Percentiles rank a stretch among this genome's conserved stretches.
phyloP scores from a whole-genome alignment of 306 rosid species.

The Senna siamea region DNA sequence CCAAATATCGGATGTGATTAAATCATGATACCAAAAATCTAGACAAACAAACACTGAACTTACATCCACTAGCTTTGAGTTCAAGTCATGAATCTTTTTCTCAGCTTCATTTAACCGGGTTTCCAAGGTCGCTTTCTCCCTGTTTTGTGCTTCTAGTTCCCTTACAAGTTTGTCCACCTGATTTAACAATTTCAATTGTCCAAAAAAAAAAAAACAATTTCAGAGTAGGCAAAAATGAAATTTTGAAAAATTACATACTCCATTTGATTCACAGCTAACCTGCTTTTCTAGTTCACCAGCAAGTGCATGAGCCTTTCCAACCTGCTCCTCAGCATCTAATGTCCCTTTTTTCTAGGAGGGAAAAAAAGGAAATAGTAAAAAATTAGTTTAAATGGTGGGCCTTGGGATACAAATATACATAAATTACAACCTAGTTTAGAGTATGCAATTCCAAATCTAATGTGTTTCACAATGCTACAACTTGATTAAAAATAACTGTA shows the following conservation, averaged over 20 bases:
- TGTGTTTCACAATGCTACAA: constrained; percentile 21
- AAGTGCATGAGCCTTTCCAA: constrained; percentile 86
- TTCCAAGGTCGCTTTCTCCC: constrained; percentile 70
- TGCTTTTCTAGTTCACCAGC: constrained; percentile 82
- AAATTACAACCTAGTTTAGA: constrained; percentile 5
- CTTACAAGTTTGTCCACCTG: constrained; percentile 71
- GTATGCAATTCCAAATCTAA: neutral
- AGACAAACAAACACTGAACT: constrained; percentile 42
- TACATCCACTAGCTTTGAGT: constrained; percentile 67
- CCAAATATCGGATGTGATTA: constrained; percentile 21
- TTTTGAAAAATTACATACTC: neutral
- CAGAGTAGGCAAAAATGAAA: constrained; percentile 21
- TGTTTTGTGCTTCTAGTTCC: constrained; percentile 58
- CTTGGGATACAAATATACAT: neutral
- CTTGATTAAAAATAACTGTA: neutral
- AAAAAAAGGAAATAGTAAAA: neutral
- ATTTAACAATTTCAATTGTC: constrained; percentile 22
- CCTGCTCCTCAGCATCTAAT: constrained; percentile 63
- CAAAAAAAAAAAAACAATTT: neutral
- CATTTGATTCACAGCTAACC: constrained; percentile 53
- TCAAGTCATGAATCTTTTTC: constrained; percentile 57
- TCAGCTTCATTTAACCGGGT: constrained; percentile 61
- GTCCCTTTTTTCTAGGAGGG: constrained; percentile 65
- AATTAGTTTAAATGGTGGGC: constrained; percentile 6
- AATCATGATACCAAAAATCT: neutral